Base-by-base conservation (phyloP, 2,329 filamentous ascomycete genomes). In the Teratosphaeria nubilosa region DNA sequence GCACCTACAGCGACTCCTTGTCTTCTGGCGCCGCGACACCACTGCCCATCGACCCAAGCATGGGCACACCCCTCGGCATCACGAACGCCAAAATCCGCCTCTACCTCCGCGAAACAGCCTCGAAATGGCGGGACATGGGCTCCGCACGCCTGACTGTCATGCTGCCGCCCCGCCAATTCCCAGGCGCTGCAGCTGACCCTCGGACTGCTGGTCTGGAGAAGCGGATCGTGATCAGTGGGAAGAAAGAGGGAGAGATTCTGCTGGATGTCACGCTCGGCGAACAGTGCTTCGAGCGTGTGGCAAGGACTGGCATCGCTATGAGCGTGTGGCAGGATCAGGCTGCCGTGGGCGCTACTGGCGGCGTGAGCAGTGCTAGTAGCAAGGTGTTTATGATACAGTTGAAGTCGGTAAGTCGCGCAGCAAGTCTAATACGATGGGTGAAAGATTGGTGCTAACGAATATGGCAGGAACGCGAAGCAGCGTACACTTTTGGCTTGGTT, bases 41-140 rank as follows among this genome's bases (percentile, higher is more conserved):
- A 11, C 54, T 69, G 52, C 64, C 64, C 30, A 60, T 68, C 22
- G 72, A 72, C 51, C 65, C 67, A 5, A 64, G 61, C 30, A 56
- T 70, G 34, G 72, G 71, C 7, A 70, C 71, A 22, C 80, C 84
- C 22, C 73, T 86, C 24, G 87, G 86, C 56, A 53, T 90, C 58
- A 86, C 86, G 57, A 91, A 94, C 67, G 84, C 92, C 55, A 91
- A 91, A 65, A 89, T 96, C 65, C 82, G 91, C 37, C 82, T 97
- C 13, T 96, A 97, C 71, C 79, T 89, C 54, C 85, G 92, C 54
- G 86, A 91, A 60, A 78, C 77, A 10, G 78, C 82, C 1, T 84
- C 84, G 54, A 92, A 92, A 70, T 99, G 94, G 94, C 86, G 90
- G 61, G 91, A 97, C 70, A 85, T 91, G 76, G 92, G 94, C 63